Percentiles rank a stretch among this genome's conserved stretches.
Evolutionary conservation across 306 rosid species (phyloP).

Genomic region (Neltuma alba): DNA sequence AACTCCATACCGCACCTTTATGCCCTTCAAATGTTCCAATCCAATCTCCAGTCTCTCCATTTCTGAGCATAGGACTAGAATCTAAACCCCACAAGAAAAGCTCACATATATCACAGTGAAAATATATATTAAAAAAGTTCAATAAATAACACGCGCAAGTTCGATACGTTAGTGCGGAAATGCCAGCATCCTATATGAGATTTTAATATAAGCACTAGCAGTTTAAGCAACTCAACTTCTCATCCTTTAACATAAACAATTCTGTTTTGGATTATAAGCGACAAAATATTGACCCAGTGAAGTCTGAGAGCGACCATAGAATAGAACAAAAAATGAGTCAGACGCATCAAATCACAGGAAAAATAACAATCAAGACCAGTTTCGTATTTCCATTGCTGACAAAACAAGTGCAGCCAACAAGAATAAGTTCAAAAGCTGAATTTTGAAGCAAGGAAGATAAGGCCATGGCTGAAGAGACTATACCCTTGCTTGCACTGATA

Average conservation of each 20-base stretch:
- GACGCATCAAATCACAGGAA: conserved; percentile 15
- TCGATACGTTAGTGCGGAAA: background rate
- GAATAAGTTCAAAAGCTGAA: background rate
- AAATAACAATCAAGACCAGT: background rate
- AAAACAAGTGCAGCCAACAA: background rate
- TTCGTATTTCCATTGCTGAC: background rate
- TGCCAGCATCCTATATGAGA: background rate
- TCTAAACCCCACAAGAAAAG: conserved; percentile 48
- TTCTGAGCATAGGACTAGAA: conserved; percentile 95
- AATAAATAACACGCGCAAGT: background rate
- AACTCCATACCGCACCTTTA: conserved; percentile 99
- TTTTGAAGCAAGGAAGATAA: background rate
- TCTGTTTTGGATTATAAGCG: background rate
- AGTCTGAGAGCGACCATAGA: background rate
- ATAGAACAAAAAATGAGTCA: background rate
- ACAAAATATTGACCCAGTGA: background rate
- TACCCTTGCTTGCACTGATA: conserved; percentile 99
- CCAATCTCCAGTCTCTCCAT: conserved; percentile 99
- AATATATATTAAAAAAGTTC: background rate
- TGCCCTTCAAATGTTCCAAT: conserved; percentile 99
- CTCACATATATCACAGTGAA: background rate
- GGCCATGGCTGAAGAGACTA: background rate
- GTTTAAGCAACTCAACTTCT: conserved; percentile 14
- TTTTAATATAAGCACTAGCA: background rate
- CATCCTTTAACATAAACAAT: conserved; percentile 4